These are phyloP conservation scores for Petunia axillaris DNA, from an alignment of 257 asterid species.

Conservation along the genomic window DNA sequence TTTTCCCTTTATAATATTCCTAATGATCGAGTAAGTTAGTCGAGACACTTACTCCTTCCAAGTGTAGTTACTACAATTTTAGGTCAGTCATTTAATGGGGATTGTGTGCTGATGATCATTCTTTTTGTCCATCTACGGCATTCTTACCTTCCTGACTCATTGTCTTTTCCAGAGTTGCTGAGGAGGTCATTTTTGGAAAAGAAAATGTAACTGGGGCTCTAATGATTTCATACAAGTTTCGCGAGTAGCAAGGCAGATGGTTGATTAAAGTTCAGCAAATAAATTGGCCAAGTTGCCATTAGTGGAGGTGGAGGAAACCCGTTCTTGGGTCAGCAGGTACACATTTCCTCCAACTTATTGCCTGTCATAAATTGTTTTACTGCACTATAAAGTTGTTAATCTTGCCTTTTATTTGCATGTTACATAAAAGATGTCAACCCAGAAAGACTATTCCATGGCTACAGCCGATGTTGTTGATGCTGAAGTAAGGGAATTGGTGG, in stretches of 20 bases:
- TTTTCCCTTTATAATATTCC: too few relatives aligned
- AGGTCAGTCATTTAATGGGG: too few relatives aligned
- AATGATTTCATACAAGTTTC: slow-evolving; percentile 96
- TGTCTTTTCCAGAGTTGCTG: slow-evolving; percentile 65
- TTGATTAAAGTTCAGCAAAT: slow-evolving; percentile 91
- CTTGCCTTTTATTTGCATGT: too few relatives aligned
- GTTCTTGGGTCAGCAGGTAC: slow-evolving; percentile 3
- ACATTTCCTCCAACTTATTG: not conserved
- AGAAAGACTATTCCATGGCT: slow-evolving; percentile 96
- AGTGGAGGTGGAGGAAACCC: slow-evolving; percentile 92
- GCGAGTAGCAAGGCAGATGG: slow-evolving; percentile 94
- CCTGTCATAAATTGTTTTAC: not conserved
- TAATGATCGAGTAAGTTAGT: too few relatives aligned
- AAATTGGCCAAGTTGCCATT: slow-evolving; percentile 88
- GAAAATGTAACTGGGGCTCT: slow-evolving; percentile 89
- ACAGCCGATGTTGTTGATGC: slow-evolving; percentile 89
- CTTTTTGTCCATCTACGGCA: too few relatives aligned
- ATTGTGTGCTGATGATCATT: too few relatives aligned
- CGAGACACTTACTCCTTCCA: too few relatives aligned
- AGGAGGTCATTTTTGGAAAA: slow-evolving; percentile 76
- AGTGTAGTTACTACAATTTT: too few relatives aligned
- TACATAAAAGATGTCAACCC: slow-evolving; percentile 57
- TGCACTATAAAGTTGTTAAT: not conserved
- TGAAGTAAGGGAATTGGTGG: slow-evolving; percentile 83
- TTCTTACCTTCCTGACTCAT: too few relatives aligned